Percentiles rank a stretch among this genome's conserved stretches.
These are phyloP conservation scores for Eremochloa ophiuroides DNA, from an alignment of 176 grass and related monocot genomes.

Conservation along the genomic window DNA sequence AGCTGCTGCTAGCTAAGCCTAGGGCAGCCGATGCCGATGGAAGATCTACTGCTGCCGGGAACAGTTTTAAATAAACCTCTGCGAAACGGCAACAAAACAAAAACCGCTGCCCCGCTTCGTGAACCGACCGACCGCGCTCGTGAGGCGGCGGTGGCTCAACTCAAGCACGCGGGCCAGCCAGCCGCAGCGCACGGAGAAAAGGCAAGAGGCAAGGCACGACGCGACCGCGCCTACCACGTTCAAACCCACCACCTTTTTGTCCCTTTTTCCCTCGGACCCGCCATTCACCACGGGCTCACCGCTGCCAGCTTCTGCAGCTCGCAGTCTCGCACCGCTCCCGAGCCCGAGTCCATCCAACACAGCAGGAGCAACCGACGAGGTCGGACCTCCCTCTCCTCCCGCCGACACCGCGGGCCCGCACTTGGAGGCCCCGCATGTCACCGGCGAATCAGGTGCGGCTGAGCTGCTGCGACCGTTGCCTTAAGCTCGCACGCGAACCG, in stretches of 20 bases:
- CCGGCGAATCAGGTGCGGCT: too few relatives aligned
- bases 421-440: not conserved
- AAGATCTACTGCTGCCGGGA: too few relatives aligned
- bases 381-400: not conserved
- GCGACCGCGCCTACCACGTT: conserved; percentile 7
- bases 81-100: too few relatives aligned
- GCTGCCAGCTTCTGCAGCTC: not conserved
- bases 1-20: too few relatives aligned
- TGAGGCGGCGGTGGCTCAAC: too few relatives aligned
- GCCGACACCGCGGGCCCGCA: not conserved
- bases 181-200: not conserved
- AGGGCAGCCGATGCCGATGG: too few relatives aligned
- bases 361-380: not conserved
- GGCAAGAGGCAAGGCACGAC: too few relatives aligned
- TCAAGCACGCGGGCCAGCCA: too few relatives aligned
- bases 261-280: not conserved
- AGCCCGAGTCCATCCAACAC: not conserved
- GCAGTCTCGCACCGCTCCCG: not conserved
- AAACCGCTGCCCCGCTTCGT: too few relatives aligned
- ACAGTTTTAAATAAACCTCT: too few relatives aligned
- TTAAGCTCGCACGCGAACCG: conserved; percentile 1
- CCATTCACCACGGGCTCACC: not conserved
- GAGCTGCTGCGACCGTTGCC: conserved; percentile 11
- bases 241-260: not conserved
- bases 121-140: too few relatives aligned